Base-by-base conservation (phyloP, 352 stramenopile species). In the Phytophthora uliginosa region DNA sequence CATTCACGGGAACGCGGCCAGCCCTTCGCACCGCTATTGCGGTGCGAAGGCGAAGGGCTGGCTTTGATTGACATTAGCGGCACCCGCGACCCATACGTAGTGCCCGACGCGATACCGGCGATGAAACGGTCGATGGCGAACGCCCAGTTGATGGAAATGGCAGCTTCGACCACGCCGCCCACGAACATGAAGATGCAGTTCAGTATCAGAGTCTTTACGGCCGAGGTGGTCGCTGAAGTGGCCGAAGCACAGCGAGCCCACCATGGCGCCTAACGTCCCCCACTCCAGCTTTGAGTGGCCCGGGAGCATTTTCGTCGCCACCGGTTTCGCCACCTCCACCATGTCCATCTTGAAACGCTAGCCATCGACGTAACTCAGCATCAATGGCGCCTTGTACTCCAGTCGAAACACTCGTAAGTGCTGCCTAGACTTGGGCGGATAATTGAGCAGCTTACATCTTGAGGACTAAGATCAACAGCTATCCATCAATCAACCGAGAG, bases 101-200 rank as follows among this genome's bases (percentile, higher is more conserved):
- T 52, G 26, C 62, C 62, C 7, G 78, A 77, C 0, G 75, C 66
- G 13, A 83, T 47, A 38, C 78, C 78, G 3, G 78, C 69, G 48
- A 85, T 52, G 26, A 63, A 24, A 45, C 57, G 57, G 38, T 40
- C 57, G n/a, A 33, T 40, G 15, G 40, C 36, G 57, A 63, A 82
- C 6, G 71, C 59, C 51, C 59, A 74, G 20, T 78, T 9, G 22
- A 33, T 68, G 12, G 55, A 69, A 6, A 76, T 47, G 15, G 50
- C 33, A 4, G 51, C 63, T 31, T 31, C 28, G 28, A 31, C 6
- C 28, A 31, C 28, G 4, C 28, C 28, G 28, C 28, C 28, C 28
- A 31, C 28, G 28, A 31, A 31, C 28, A 31, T 31, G 28, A 31
- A 31, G 28, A 31, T 31, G 28, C 28, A 69, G 53, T 63, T 69